These are phyloP conservation scores for Kalmusia sp. DNA, from an alignment of 2,329 filamentous ascomycete genomes.

Conservation along the genomic window DNA sequence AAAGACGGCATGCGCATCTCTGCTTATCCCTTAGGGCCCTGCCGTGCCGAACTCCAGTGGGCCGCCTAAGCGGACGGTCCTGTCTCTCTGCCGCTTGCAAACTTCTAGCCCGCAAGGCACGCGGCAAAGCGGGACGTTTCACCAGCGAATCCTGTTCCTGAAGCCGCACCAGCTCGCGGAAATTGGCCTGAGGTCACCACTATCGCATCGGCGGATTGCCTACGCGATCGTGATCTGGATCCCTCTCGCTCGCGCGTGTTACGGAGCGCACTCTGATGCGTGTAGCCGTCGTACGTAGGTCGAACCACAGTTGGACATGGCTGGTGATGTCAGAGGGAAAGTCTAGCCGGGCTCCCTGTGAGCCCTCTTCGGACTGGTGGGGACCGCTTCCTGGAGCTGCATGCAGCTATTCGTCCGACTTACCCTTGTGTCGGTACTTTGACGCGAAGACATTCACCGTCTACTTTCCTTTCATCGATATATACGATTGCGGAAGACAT, in stretches of 20 bases:
- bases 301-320: not conserved
- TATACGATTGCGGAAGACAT: not conserved
- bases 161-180: not conserved
- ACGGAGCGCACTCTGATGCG: not conserved
- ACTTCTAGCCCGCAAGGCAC: not conserved
- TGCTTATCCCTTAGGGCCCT: not conserved
- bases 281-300: not conserved
- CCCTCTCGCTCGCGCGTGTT: too few species aligned
- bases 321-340: slow-evolving; percentile 16
- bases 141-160: slow-evolving; percentile 12
- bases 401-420: slow-evolving; percentile 1
- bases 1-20: not conserved
- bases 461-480: too few species aligned
- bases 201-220: not conserved
- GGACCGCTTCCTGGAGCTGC: not conserved
- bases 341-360: not conserved
- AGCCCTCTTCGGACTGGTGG: not conserved
- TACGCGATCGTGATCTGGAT: not conserved
- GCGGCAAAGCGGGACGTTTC: slow-evolving; percentile 5
- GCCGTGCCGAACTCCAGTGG: not conserved
- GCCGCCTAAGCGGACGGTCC: not conserved
- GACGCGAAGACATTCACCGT: not conserved
- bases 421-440: not conserved
- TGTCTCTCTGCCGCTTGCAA: not conserved
- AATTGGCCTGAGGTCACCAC: not conserved